These are phyloP conservation scores for Penicillium sp. DNA, from an alignment of 2,329 filamentous ascomycete species.

Conservation along the genomic window DNA sequence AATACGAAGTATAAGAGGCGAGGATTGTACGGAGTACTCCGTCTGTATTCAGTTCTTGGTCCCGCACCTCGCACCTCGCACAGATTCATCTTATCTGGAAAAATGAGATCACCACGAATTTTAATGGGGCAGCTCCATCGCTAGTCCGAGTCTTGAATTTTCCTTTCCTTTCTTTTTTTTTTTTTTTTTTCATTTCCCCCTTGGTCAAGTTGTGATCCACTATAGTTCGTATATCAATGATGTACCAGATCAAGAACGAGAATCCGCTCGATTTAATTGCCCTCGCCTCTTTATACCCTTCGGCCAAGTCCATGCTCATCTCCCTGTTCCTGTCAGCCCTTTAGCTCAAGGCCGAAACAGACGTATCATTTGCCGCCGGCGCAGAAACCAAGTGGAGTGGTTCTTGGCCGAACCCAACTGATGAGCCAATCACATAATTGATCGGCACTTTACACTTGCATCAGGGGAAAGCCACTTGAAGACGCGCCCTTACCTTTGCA, in stretches of 20 bases:
- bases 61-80: too few relatives aligned
- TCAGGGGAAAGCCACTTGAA: constrained; percentile 2
- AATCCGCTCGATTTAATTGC: neutral
- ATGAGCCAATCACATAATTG: neutral
- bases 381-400: neutral
- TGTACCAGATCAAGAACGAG: too few relatives aligned
- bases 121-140: neutral
- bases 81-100: constrained; percentile 1
- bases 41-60: too few relatives aligned
- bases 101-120: neutral
- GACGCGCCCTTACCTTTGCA: neutral
- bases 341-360: neutral
- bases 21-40: too few relatives aligned
- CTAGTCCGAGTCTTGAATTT: neutral
- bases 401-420: neutral
- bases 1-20: too few relatives aligned
- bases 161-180: neutral
- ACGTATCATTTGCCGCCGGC: constrained; percentile 3
- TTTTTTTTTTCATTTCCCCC: neutral
- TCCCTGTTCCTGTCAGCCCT: neutral
- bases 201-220: too few relatives aligned
- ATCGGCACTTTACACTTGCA: constrained; percentile 4
- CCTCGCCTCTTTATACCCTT: neutral
- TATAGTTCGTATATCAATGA: too few relatives aligned
- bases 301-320: neutral